phyloP scores from a whole-genome alignment of 1,284 basidiomycete species.

The Boletellus dicymbophilus region DNA sequence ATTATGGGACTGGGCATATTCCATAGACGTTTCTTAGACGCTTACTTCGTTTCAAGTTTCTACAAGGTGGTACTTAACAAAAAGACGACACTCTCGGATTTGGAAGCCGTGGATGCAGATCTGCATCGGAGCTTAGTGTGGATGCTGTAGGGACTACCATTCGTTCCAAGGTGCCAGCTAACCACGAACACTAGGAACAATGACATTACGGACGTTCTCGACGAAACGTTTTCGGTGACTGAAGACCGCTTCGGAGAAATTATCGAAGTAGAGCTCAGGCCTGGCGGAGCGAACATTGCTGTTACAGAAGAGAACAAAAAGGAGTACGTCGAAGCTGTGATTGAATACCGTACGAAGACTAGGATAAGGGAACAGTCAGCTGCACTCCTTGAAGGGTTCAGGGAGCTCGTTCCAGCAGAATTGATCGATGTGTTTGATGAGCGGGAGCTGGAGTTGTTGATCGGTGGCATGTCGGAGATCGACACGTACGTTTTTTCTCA shows the following conservation, averaged over 20 bases:
- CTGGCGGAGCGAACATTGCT: slow-evolving; percentile 79
- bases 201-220: slow-evolving; percentile 92
- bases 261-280: slow-evolving; percentile 91
- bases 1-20: slow-evolving; percentile 95
- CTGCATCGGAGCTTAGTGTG: slow-evolving; percentile 91
- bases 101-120: slow-evolving; percentile 91
- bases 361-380: slow-evolving; percentile 96
- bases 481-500: slow-evolving; percentile 68
- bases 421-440: slow-evolving; percentile 98
- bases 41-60: slow-evolving; percentile 98
- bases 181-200: slow-evolving; percentile 66
- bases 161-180: slow-evolving; percentile 4
- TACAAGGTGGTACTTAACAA: slow-evolving; percentile 99
- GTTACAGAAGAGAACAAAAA: slow-evolving; percentile 99
- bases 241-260: slow-evolving; percentile 99
- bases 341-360: slow-evolving; percentile 92
- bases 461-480: slow-evolving; percentile 99
- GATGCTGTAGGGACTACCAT: slow-evolving; percentile 80
- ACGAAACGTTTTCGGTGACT: slow-evolving; percentile 93
- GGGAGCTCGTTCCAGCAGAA: slow-evolving; percentile 94
- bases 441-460: slow-evolving; percentile 93
- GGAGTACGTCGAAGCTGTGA: slow-evolving; percentile 95
- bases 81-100: slow-evolving; percentile 81
- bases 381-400: slow-evolving; percentile 94
- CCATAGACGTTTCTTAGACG: slow-evolving; percentile 98